A percentile compares a stretch with the other conserved stretches of the same genome.
Evolutionary conservation across 441 rosid species (phyloP).

Genomic region (Eutrema salsugineum): DNA sequence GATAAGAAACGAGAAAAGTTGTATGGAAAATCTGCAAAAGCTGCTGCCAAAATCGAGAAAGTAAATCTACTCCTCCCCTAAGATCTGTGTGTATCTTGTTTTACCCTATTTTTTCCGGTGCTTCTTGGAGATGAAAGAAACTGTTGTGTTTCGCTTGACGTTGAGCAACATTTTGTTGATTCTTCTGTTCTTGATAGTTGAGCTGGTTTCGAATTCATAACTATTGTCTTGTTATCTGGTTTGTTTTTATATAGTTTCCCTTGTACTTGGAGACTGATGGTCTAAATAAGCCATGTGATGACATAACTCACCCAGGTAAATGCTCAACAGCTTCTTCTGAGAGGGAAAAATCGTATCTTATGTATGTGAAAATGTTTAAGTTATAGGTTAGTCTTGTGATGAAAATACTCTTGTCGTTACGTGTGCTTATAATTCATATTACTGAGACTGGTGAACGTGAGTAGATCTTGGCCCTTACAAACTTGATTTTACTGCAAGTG

Average conservation of each 20-base stretch:
- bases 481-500: slow-evolving; percentile 79
- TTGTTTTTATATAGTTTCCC: slow-evolving; percentile 68
- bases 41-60: slow-evolving; percentile 90
- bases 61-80: slow-evolving; percentile 28
- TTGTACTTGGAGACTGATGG: slow-evolving; percentile 85
- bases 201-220: not conserved
- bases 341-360: not conserved
- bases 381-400: not conserved
- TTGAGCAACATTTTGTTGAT: too few species aligned
- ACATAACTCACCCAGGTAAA: slow-evolving; percentile 78
- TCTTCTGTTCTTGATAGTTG: not conserved
- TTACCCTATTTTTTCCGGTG: too few species aligned
- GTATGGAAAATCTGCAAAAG: slow-evolving; percentile 62
- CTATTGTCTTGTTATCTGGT: slow-evolving; percentile 14
- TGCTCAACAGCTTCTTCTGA: not conserved
- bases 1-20: slow-evolving; percentile 80
- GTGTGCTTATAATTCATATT: not conserved
- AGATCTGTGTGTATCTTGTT: not conserved
- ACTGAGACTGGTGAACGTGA: slow-evolving; percentile 10
- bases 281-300: slow-evolving; percentile 84
- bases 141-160: too few species aligned
- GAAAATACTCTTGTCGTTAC: not conserved
- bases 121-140: too few species aligned
- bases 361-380: not conserved
- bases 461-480: slow-evolving; percentile 93